Evolutionary conservation across 306 rosid genomes (phyloP).

Genomic region (Luffa aegyptiaca): DNA sequence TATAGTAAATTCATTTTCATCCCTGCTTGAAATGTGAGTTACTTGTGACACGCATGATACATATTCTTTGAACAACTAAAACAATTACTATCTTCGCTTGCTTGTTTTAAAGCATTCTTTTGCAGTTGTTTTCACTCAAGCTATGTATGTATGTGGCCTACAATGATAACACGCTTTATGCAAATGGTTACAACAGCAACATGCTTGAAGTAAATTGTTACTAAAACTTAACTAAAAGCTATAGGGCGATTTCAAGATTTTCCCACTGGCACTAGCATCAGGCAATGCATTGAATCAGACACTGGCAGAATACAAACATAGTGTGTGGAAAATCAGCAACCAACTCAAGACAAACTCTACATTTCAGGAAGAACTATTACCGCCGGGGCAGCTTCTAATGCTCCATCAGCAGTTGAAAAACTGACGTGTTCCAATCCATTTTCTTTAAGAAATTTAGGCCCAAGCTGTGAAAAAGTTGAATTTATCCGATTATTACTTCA

Average conservation of each 20-base stretch:
- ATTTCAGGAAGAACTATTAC: constrained; percentile 29
- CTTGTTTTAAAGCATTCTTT: background rate
- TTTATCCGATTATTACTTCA: background rate
- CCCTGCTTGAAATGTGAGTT: background rate
- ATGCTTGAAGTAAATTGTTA: background rate
- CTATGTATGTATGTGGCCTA: background rate
- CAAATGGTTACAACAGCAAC: background rate
- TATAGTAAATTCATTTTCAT: background rate
- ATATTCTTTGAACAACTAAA: background rate
- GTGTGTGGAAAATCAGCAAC: background rate
- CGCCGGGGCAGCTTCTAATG: constrained; percentile 98
- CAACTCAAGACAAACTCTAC: background rate
- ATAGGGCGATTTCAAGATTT: background rate
- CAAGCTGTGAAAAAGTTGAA: constrained; percentile 44
- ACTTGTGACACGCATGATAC: background rate
- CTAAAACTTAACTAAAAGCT: background rate
- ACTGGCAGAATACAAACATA: background rate
- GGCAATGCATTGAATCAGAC: background rate
- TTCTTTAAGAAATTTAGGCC: constrained; percentile 80
- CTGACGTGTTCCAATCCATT: constrained; percentile 64
- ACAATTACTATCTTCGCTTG: background rate
- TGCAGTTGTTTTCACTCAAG: background rate
- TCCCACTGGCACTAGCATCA: background rate
- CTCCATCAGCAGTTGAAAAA: constrained; percentile 95
- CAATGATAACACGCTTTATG: background rate